Base-by-base conservation (phyloP, 139 green algal species). In the Haematococcus lacustris region DNA sequence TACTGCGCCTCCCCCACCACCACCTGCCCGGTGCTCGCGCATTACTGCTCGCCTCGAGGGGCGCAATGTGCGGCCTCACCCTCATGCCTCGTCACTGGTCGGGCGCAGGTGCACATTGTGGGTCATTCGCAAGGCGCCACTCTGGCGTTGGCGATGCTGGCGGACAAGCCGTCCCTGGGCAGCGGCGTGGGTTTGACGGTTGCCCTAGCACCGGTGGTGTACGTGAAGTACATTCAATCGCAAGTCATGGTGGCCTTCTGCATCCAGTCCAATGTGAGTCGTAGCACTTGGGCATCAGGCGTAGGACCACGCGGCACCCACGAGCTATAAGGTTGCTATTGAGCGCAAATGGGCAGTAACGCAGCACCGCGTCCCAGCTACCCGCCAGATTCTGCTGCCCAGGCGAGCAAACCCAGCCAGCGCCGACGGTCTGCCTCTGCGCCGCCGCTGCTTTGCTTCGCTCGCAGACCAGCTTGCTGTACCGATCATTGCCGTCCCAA, bases 171-270 rank as follows among this genome's bases (percentile, higher is more conserved):
- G 2, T 53, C 51, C 2, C 75, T 89, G 38, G 75, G 75, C 23
- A 38, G 23, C 59, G 26, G 23, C 3, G 47, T 94, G 13, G 75
- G 64, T 51, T 59, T 88, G n/a, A 77, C 80, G 0, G 78, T 87
- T 38, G 76, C 83, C 60, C 61, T 94, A 64, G 89, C 80, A 9
- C 89, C 89, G 0, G 88, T 88, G 1, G 80, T 80, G 21, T 91
- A 84, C 68, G 78, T 82, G 51, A 75, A 80, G 28, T 80, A 83
- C 59, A 70, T 81, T 41, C 53, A 39, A 3, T 50, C 38, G 21
- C 69, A 73, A 5, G 38, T 82, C 21, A 57, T 84, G 32, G 37
- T 71, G 33, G 51, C 70, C 39, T 79, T 81, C 65, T 83, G 72
- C 80, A 5, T 50, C 1, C 69, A 76, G 59, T 47, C 61, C 32